Percentiles rank a stretch among this genome's conserved stretches.
phyloP scores from a whole-genome alignment of 495 filamentous ascomycete species.

The Schizothecium vesticola region DNA sequence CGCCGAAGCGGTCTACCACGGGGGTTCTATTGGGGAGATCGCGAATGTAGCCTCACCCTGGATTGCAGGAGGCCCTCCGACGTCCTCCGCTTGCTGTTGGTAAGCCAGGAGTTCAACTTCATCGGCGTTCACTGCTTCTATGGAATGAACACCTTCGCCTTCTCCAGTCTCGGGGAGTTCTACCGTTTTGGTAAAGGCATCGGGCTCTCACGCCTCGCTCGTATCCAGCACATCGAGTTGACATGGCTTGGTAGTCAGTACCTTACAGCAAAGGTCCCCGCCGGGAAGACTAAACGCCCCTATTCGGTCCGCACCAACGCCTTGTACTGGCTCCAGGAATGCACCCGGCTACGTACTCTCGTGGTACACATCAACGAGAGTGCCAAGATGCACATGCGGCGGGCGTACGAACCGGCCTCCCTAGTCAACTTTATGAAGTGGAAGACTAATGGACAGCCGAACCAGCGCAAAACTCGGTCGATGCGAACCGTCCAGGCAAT shows the following conservation, averaged over 20 bases:
- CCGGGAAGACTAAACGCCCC: background rate
- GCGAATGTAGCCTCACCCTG: conserved; percentile 19
- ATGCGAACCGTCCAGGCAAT: conserved; percentile 36
- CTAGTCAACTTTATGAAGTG: conserved; percentile 11
- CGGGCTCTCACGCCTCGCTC: conserved; percentile 24
- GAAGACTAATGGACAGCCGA: conserved; percentile 31
- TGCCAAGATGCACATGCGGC: conserved; percentile 14
- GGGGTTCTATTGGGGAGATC: conserved; percentile 29
- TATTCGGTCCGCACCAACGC: conserved; percentile 25
- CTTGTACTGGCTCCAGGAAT: conserved; percentile 25
- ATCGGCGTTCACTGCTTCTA: conserved; percentile 37
- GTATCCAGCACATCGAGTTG: conserved; percentile 35
- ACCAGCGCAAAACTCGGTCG: conserved; percentile 24
- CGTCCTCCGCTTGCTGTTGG: conserved; percentile 23
- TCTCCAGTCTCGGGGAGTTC: conserved; percentile 40
- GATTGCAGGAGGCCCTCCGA: conserved; percentile 22
- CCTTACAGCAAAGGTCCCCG: conserved; percentile 5
- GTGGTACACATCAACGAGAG: conserved; percentile 35
- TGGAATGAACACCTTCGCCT: conserved; percentile 40
- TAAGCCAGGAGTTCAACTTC: conserved; percentile 31
- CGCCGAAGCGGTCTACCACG: conserved; percentile 20
- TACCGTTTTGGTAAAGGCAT: conserved; percentile 35
- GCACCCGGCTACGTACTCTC: conserved; percentile 29
- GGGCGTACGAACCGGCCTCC: conserved; percentile 21
- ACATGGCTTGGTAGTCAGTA: conserved; percentile 26